Conservation (phyloP, 2,329 filamentous ascomycete genomes). For the Fusarium redolens region DNA sequence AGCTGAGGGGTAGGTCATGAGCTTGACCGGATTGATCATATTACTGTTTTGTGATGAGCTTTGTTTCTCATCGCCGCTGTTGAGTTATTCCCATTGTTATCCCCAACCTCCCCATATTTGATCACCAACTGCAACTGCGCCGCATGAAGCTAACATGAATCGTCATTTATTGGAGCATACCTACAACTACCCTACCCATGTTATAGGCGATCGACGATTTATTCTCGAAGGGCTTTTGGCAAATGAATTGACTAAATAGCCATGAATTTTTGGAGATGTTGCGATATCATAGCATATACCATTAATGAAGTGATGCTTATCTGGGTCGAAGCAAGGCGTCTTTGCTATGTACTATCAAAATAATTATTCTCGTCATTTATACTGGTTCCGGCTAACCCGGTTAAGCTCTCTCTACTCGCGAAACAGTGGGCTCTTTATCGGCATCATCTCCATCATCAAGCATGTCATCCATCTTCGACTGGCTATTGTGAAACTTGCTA, state of each 20-base stretch:
- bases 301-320: not conserved
- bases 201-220: too few species aligned
- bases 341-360: not conserved
- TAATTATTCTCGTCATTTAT: too few species aligned
- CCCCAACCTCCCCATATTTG: not conserved
- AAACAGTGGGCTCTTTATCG: constrained; percentile 7
- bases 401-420: constrained; percentile 16
- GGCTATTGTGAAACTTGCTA: constrained; percentile 1
- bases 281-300: not conserved
- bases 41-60: not conserved
- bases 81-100: not conserved
- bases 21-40: not conserved
- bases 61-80: not conserved
- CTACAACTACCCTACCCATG: not conserved
- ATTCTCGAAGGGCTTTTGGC: rapidly evolving
- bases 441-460: constrained; percentile 10
- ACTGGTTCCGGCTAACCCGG: rapidly evolving
- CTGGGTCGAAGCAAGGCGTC: not conserved
- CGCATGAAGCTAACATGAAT: not conserved
- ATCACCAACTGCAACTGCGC: not conserved
- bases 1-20: not conserved
- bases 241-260: not conserved
- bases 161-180: not conserved
- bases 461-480: constrained; percentile 7
- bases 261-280: rapidly evolving